Evolutionary conservation across 148 eudicot species (phyloP).

Genomic region (Vaccinium darrowii): DNA sequence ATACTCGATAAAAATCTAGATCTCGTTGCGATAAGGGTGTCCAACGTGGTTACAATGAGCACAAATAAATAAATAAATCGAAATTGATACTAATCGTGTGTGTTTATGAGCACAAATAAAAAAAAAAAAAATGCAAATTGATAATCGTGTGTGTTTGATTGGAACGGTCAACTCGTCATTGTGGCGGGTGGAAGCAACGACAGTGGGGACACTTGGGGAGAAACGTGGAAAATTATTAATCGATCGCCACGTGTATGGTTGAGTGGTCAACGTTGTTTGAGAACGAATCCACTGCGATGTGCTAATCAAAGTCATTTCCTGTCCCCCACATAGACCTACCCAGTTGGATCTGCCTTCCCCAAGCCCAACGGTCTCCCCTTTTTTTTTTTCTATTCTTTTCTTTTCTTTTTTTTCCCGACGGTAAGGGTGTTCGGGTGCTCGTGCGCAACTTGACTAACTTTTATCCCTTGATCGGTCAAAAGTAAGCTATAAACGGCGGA

Average conservation of each 20-base stretch:
- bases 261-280: constrained; percentile 6
- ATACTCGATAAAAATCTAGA: too few species aligned
- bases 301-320: not conserved
- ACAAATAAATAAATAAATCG: too few species aligned
- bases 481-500: too few species aligned
- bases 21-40: too few species aligned
- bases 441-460: too few species aligned
- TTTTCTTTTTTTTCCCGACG: too few species aligned
- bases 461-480: too few species aligned
- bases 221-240: not conserved
- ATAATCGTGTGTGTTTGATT: not conserved
- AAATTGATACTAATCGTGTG: too few species aligned
- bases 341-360: not conserved
- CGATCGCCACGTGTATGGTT: constrained; percentile 10
- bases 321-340: not conserved
- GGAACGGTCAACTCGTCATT: not conserved
- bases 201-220: not conserved
- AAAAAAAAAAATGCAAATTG: too few species aligned
- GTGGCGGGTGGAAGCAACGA: not conserved
- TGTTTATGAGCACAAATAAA: too few species aligned
- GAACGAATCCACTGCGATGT: constrained; percentile 12
- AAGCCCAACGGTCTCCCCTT: not conserved
- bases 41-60: too few species aligned
- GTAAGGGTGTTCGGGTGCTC: too few species aligned
- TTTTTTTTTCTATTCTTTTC: not conserved